A percentile compares a stretch with the other conserved stretches of the same genome.
phyloP scores from a whole-genome alignment of 176 grass and related monocot genomes.

The Puya raimondii region DNA sequence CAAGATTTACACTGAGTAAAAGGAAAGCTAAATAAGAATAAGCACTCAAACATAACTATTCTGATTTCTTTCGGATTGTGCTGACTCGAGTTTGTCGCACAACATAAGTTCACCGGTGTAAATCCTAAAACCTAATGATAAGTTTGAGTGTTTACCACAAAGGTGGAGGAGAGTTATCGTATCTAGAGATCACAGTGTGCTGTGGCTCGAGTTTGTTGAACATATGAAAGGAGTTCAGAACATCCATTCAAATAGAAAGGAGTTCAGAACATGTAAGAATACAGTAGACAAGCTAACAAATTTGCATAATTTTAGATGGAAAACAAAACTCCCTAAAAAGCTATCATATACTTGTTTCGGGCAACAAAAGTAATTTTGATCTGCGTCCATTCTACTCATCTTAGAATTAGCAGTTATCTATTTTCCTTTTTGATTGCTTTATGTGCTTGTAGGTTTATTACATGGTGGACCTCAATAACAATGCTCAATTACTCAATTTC shows the following conservation, averaged over 20 bases:
- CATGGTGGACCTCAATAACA: slow-evolving; percentile 70
- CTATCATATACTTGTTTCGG: background rate
- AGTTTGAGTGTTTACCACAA: too few relatives aligned
- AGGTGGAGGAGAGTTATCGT: background rate
- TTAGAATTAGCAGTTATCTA: background rate
- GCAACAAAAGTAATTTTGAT: background rate
- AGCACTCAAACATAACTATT: background rate
- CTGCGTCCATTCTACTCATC: background rate
- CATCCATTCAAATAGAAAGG: background rate
- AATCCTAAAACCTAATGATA: too few relatives aligned
- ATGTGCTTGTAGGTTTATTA: slow-evolving; percentile 77
- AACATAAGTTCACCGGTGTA: background rate
- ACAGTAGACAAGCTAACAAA: background rate
- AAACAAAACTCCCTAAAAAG: background rate
- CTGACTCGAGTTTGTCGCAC: background rate
- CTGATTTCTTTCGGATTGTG: background rate
- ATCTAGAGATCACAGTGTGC: background rate
- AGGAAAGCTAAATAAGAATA: background rate
- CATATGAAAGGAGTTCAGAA: background rate
- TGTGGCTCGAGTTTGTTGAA: background rate
- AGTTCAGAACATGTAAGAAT: background rate
- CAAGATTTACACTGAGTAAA: background rate
- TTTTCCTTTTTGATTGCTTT: background rate
- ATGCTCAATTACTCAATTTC: slow-evolving; percentile 61
- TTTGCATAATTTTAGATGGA: background rate